Conservation (phyloP, 1,139 yeast genomes). For the Blastobotrys capitulatus region DNA sequence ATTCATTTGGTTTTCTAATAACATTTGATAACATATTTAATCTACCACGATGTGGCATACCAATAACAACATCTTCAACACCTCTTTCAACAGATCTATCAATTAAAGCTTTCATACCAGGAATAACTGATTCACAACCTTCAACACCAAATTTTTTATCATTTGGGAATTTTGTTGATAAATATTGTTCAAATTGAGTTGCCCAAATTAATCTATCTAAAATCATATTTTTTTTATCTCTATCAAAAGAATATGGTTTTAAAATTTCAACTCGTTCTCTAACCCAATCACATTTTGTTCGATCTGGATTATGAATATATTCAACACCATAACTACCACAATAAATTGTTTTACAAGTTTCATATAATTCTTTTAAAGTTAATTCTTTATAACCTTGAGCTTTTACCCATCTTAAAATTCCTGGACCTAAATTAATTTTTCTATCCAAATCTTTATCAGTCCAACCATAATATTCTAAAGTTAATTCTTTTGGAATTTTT, state of each 20-base stretch:
- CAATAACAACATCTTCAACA: conserved; percentile 88
- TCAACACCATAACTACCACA: conserved; percentile 86
- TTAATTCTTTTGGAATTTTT: conserved; percentile 66
- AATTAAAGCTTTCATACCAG: conserved; percentile 90
- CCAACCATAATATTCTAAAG: conserved; percentile 83
- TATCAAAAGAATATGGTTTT: conserved; percentile 66
- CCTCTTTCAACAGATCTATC: conserved; percentile 90
- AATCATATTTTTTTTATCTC: conserved; percentile 89
- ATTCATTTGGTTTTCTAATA: conserved; percentile 95
- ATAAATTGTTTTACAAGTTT: conserved; percentile 71
- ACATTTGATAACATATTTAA: conserved; percentile 93
- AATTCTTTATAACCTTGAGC: conserved; percentile 53
- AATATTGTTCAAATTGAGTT: conserved; percentile 81
- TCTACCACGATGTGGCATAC: conserved; percentile 99
- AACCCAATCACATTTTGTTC: conserved; percentile 94
- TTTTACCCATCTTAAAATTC: conserved; percentile 79
- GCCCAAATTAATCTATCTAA: conserved; percentile 94
- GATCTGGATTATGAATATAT: conserved; percentile 91
- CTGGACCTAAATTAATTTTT: conserved; percentile 87
- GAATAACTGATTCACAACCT: conserved; percentile 92
- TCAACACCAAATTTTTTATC: conserved; percentile 96
- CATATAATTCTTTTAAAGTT: conserved; percentile 68
- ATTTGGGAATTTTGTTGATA: conserved; percentile 90
- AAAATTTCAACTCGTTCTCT: conserved; percentile 94
- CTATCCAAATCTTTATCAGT: conserved; percentile 74